Percentiles rank a stretch among this genome's conserved stretches.
Conservation (phyloP, 345 rosid species). For the Eucalyptus melliodora region DNA sequence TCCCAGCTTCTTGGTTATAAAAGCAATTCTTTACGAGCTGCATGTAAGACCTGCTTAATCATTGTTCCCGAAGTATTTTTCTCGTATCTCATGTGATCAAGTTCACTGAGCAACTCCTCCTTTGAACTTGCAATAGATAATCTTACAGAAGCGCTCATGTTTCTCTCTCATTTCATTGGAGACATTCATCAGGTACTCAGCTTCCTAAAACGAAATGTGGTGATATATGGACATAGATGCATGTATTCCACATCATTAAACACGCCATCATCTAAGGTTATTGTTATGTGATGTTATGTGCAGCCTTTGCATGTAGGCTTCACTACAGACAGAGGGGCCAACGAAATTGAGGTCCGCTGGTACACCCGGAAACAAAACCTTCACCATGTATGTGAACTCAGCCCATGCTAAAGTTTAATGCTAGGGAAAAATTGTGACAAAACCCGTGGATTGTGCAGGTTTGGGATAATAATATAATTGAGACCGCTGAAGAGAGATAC, state of each 20-base stretch:
- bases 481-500: slow-evolving; percentile 51
- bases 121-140: slow-evolving; percentile 35
- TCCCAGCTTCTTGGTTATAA: slow-evolving; percentile 66
- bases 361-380: slow-evolving; percentile 64
- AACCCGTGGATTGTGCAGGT: slow-evolving; percentile 24
- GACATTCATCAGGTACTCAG: slow-evolving; percentile 75
- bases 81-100: not conserved
- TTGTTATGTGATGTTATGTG: not conserved
- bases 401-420: not conserved
- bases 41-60: slow-evolving; percentile 18
- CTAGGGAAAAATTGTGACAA: not conserved
- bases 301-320: slow-evolving; percentile 83
- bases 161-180: slow-evolving; percentile 79
- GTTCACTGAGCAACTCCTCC: not conserved
- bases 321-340: slow-evolving; percentile 74
- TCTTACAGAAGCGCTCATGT: slow-evolving; percentile 85
- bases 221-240: not conserved
- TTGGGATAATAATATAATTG: slow-evolving; percentile 66
- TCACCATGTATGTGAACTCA: slow-evolving; percentile 51
- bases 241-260: not conserved
- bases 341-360: slow-evolving; percentile 79
- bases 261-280: not conserved
- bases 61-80: not conserved
- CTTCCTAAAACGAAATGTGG: not conserved
- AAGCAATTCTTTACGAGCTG: slow-evolving; percentile 18